Percentiles rank a stretch among this genome's conserved stretches.
phyloP scores from a whole-genome alignment of 305 asterid species.

The Galium porrigens region DNA sequence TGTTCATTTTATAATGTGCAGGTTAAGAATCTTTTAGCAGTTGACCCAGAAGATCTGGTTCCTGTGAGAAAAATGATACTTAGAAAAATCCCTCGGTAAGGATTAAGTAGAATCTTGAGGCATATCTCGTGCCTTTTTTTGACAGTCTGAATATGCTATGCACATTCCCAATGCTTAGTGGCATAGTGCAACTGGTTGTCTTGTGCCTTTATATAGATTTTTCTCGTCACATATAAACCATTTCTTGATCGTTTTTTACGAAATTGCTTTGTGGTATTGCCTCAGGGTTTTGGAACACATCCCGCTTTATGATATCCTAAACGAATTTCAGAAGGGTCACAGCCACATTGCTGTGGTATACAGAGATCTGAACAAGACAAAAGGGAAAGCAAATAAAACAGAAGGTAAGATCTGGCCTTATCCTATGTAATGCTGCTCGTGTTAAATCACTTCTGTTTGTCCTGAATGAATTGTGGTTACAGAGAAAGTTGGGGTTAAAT shows the following conservation, averaged over 20 bases:
- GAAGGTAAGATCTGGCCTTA: slow-evolving; percentile 22
- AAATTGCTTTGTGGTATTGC: slow-evolving; percentile 15
- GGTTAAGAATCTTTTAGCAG: slow-evolving; percentile 91
- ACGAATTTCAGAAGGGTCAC: slow-evolving; percentile 96
- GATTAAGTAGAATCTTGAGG: slow-evolving; percentile 13
- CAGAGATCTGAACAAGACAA: slow-evolving; percentile 52
- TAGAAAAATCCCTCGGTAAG: slow-evolving; percentile 84
- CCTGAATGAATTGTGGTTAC: slow-evolving; percentile 26
- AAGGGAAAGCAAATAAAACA: slow-evolving; percentile 35
- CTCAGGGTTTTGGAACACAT: slow-evolving; percentile 80
- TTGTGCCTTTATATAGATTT: background rate
- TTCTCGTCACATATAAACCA: background rate
- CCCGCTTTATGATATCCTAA: slow-evolving; percentile 91
- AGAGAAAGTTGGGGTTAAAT: slow-evolving; percentile 27
- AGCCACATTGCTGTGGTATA: slow-evolving; percentile 92
- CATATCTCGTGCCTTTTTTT: background rate
- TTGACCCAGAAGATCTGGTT: slow-evolving; percentile 67
- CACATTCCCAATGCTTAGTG: background rate
- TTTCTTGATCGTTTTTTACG: background rate
- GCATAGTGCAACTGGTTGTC: too few relatives aligned
- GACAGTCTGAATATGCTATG: background rate
- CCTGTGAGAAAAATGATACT: slow-evolving; percentile 79
- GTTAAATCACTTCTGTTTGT: background rate
- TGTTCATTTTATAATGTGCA: slow-evolving; percentile 20
- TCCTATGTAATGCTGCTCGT: background rate